Evolutionary conservation across 805 yeast species (phyloP).

Genomic region (Metschnikowia peoriensis): DNA sequence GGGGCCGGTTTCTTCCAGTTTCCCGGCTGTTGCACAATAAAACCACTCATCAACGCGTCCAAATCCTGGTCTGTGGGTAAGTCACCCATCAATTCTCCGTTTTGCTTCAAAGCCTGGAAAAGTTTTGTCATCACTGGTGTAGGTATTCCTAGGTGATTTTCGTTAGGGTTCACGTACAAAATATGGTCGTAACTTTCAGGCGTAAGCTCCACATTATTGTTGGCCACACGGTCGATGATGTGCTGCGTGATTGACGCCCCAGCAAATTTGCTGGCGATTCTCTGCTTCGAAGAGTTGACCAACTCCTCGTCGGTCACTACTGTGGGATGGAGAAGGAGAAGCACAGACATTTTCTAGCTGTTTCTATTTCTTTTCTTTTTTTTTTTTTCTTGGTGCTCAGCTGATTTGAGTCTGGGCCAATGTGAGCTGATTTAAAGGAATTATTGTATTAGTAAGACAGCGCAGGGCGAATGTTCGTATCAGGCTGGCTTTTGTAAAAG

Average conservation of each 20-base stretch:
- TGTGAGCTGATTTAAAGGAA: neutral
- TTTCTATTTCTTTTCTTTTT: no score
- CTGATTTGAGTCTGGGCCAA: neutral
- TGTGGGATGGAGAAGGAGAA: slow-evolving; percentile 65
- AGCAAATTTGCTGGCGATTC: slow-evolving; percentile 25
- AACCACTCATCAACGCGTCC: slow-evolving; percentile 67
- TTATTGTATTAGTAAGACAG: neutral
- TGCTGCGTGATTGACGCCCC: slow-evolving; percentile 44
- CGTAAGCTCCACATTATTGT: slow-evolving; percentile 40
- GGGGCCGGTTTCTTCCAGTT: slow-evolving; percentile 57
- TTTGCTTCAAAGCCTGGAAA: slow-evolving; percentile 35
- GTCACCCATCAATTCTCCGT: slow-evolving; percentile 53
- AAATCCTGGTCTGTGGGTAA: slow-evolving; percentile 50
- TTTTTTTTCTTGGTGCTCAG: neutral
- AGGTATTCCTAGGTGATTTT: slow-evolving; percentile 46
- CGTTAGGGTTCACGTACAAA: slow-evolving; percentile 56
- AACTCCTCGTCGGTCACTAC: slow-evolving; percentile 54
- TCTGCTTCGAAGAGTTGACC: slow-evolving; percentile 41
- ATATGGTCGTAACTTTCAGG: slow-evolving; percentile 42
- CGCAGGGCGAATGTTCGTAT: neutral
- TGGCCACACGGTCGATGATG: slow-evolving; percentile 57
- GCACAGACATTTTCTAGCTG: slow-evolving; percentile 19
- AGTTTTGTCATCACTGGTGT: slow-evolving; percentile 40
- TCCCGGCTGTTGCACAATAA: slow-evolving; percentile 42
- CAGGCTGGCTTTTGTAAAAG: neutral